Conservation (phyloP, 306 rosid species). For the Canavalia gladiata region DNA sequence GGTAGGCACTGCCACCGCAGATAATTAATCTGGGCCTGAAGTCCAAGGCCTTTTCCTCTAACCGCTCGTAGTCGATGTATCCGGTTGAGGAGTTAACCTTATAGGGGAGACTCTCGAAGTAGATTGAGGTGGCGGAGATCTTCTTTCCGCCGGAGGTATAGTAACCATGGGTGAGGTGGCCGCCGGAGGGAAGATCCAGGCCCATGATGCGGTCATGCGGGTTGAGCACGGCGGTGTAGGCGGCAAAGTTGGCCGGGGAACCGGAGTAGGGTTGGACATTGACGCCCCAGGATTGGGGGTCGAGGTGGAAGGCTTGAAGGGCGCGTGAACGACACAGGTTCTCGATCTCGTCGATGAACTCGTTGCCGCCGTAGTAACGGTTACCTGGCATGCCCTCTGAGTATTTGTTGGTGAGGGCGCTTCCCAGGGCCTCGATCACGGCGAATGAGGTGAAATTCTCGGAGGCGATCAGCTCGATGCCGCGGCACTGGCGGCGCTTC, state of each 20-base stretch:
- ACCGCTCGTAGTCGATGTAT: constrained; percentile 76
- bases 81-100: constrained; percentile 79
- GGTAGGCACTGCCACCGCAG: constrained; percentile 96
- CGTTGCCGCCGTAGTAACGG: constrained; percentile 96
- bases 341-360: constrained; percentile 91
- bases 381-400: constrained; percentile 97
- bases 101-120: constrained; percentile 94
- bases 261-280: constrained; percentile 98
- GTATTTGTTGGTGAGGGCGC: constrained; percentile 94
- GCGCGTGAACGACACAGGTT: constrained; percentile 91
- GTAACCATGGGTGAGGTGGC: constrained; percentile 91
- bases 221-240: constrained; percentile 89
- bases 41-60: constrained; percentile 98
- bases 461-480: constrained; percentile 96
- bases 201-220: constrained; percentile 99
- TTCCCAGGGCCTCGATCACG: constrained; percentile 89
- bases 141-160: constrained; percentile 97
- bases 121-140: constrained; percentile 96
- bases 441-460: constrained; percentile 98
- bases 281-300: constrained; percentile 79
- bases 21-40: constrained; percentile 89
- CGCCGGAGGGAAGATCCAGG: constrained; percentile 95
- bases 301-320: constrained; percentile 71
- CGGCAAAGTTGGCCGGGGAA: constrained; percentile 95
- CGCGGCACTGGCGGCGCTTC: constrained; percentile 92